These are phyloP conservation scores for Neolentinus lepideus DNA, from an alignment of 1,284 basidiomycete species.

Conservation along the genomic window DNA sequence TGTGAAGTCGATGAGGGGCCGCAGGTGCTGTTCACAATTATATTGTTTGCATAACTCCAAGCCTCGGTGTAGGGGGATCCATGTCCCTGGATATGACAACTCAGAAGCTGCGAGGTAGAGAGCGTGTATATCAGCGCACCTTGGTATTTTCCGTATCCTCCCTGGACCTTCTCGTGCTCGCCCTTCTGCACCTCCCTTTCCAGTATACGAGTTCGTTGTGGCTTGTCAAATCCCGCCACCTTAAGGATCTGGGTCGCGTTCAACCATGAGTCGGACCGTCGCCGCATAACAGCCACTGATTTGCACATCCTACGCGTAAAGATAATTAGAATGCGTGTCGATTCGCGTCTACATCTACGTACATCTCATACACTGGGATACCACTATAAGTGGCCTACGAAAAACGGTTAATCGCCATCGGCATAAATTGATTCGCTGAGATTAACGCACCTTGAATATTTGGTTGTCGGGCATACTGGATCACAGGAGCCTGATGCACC, in stretches of 20 bases:
- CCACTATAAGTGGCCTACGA: constrained; percentile 80
- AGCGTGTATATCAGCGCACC: constrained; percentile 43
- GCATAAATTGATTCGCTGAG: constrained; percentile 7
- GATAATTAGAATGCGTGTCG: constrained; percentile 25
- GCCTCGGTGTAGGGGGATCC: constrained; percentile 95
- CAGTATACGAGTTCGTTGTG: constrained; percentile 93
- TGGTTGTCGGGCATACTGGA: constrained; percentile 63
- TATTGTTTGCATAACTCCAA: constrained; percentile 87
- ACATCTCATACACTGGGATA: constrained; percentile 86
- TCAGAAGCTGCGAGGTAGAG: neutral
- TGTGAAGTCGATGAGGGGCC: constrained; percentile 93
- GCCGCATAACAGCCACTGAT: constrained; percentile 94
- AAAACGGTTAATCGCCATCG: constrained; percentile 11
- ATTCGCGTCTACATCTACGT: constrained; percentile 29
- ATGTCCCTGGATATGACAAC: constrained; percentile 68
- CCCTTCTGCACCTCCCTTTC: constrained; percentile 99
- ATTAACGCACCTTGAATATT: constrained; percentile 63
- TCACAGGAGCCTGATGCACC: neutral
- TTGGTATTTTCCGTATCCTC: constrained; percentile 99
- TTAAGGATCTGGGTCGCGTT: constrained; percentile 99
- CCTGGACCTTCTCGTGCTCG: constrained; percentile 98
- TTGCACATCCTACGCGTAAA: constrained; percentile 78
- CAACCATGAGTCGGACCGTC: constrained; percentile 92
- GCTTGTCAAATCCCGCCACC: constrained; percentile 99
- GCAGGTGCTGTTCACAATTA: constrained; percentile 84